Base-by-base conservation (phyloP, 2,329 filamentous ascomycete genomes). In the Pseudopithomyces maydicus region DNA sequence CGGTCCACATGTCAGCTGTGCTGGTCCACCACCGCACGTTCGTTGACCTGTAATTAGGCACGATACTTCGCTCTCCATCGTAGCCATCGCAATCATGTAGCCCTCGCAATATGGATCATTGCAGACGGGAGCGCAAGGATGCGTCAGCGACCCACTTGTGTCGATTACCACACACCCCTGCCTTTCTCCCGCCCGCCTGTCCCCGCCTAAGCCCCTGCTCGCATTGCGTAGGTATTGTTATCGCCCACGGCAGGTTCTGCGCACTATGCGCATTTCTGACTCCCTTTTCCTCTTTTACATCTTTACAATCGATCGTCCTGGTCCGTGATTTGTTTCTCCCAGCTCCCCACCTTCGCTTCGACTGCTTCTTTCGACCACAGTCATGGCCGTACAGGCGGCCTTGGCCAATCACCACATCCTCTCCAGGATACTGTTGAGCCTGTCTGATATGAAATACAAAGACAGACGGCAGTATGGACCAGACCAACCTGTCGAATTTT, bases 391-490 rank as follows among this genome's bases (percentile, higher is more conserved):
- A 35, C 44, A 61, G 19, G 52, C 48, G 54, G 67, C 66, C 8
- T 54, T 69, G 54, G 57, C 65, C 38, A 56, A 71, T 54, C 63
- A 58, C 55, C 63, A 61, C 36, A 63, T 75, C 22, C 64, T 74
- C 3, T 65, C 66, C 7, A 59, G 49, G 23, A 60, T 74, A 22
- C 58, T 74, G 20, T 56, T 64, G 19, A 64, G 70, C 43, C 63
- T 74, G n/a, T 70, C 70, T 10, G 61, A 67, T 42, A 71, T 68
- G 64, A 70, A 63, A 35, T 71, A 73, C 55, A 71, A 67, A 54
- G 64, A 69, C 33, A 63, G 72, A 39, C 54, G 67, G 47, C 72
- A 75, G 52, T 58, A 54, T 35, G 69, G 70, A n/a, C 67, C 68
- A 11, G 69, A 74, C 41, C 56, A 66, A 26, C 70, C 71, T 2